Evolutionary conservation across 2,329 filamentous ascomycete species (phyloP), one percentile per base, ranked within the genome.

Genomic region (Penicillium vulpinum): DNA sequence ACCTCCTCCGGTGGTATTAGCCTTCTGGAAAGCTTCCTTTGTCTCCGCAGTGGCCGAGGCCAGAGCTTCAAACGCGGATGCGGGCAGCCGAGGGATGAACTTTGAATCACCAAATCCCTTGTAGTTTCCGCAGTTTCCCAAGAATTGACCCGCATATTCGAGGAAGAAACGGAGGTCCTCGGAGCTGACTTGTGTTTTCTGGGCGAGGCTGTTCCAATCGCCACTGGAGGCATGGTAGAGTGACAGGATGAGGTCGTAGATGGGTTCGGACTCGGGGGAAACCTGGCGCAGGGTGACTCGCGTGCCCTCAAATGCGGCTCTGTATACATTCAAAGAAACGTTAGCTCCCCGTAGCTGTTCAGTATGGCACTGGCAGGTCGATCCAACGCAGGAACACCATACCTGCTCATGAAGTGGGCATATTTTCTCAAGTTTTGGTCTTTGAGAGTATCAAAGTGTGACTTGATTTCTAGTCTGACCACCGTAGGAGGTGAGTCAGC

Each of bases 401-500:
- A 90, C 88, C 84, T 85, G 83, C 88, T 91, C 72, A 96, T 90
- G 71, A 88, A 92, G 77, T 97, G 92, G 62, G 92, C 90, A 81
- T 97, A 97, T 71, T 89, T 87, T 80, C 93, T 92, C 79, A 96
- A 86, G 72, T 89, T 75, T 43, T 71, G 70, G 56, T 79, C 73
- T 36, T 75, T 75, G 43, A 81, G 68, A 7, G 75, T 85, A 54
- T 93, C 89, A 68, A 97, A 99, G 77, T 97, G 93, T 72, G 91
- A 90, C 78, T 91, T 91, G 73, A 97, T 94, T 73, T 91, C 88
- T 48, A 99, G 85, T 46, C 88, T 86, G 57, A 97, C 93, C 55
- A 97, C 86, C 47, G 88, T 89, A 1, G 94, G 94, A 44, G 94
- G 94, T 62, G 88, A 88, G 76, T 99, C 94, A 45, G 94, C 92